Evolutionary conservation across 441 rosid genomes (phyloP).

Genomic region (Brassica balearica): DNA sequence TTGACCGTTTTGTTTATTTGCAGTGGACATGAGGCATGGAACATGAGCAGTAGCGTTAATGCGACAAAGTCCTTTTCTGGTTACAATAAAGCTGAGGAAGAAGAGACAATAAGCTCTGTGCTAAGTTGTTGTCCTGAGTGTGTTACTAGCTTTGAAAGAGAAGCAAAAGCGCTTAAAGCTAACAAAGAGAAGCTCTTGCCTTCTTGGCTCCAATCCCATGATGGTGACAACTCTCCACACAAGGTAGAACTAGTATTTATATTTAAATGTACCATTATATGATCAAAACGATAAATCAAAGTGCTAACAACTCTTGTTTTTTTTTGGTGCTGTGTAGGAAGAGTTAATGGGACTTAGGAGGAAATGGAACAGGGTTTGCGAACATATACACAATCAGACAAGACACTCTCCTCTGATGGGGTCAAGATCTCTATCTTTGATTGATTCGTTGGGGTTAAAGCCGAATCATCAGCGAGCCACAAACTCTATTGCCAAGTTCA

Average conservation of each 20-base stretch:
- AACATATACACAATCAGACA: slow-evolving; percentile 49
- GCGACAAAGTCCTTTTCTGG: slow-evolving; percentile 57
- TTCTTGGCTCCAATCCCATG: slow-evolving; percentile 68
- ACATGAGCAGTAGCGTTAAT: slow-evolving; percentile 33
- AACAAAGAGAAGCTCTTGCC: slow-evolving; percentile 62
- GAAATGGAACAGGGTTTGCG: slow-evolving; percentile 76
- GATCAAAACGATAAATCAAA: background rate
- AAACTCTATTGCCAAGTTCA: slow-evolving; percentile 65
- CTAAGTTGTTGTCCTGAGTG: slow-evolving; percentile 78
- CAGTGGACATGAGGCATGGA: slow-evolving; percentile 69
- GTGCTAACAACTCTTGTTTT: background rate
- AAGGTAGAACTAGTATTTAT: slow-evolving; percentile 51
- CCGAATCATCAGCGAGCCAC: slow-evolving; percentile 40
- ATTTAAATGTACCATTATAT: background rate
- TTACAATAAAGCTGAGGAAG: slow-evolving; percentile 56
- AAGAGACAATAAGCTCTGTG: slow-evolving; percentile 37
- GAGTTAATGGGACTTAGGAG: slow-evolving; percentile 58
- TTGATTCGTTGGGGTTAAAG: slow-evolving; percentile 51
- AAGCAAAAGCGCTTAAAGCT: slow-evolving; percentile 61
- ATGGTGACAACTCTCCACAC: slow-evolving; percentile 45
- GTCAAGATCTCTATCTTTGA: slow-evolving; percentile 49
- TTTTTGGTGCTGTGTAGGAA: slow-evolving; percentile 49
- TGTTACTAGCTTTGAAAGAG: slow-evolving; percentile 67
- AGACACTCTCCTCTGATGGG: slow-evolving; percentile 41
- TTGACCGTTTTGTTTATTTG: slow-evolving; percentile 38